Conservation (phyloP, 441 rosid genomes). For the Iberis amara region DNA sequence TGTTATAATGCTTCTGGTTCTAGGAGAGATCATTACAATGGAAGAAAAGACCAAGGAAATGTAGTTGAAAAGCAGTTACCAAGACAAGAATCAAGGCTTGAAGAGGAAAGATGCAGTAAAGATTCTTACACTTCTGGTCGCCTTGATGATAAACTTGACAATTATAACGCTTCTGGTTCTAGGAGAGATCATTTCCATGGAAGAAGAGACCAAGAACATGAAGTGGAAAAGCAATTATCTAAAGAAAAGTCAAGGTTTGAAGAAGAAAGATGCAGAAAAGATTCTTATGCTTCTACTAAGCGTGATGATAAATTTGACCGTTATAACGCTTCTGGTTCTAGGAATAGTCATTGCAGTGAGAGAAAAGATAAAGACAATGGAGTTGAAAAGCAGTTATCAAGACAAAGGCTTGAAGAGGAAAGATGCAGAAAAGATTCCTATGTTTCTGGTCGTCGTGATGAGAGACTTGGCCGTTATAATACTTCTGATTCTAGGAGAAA, state of each 20-base stretch:
- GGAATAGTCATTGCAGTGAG: constrained; percentile 12
- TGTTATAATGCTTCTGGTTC: constrained; percentile 3
- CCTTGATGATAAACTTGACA: constrained; percentile 26
- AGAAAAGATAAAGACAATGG: constrained; percentile 16
- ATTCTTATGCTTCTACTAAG: too few species aligned
- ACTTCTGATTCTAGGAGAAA: constrained; percentile 16
- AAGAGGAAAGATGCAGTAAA: constrained; percentile 26
- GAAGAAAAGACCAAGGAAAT: constrained; percentile 16
- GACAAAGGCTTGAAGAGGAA: constrained; percentile 24
- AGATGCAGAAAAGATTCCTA: constrained; percentile 25
- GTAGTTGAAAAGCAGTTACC: constrained; percentile 11
- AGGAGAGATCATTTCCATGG: constrained; percentile 14
- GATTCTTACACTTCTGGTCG: too few species aligned
- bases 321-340: constrained; percentile 2
- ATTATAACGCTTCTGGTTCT: constrained; percentile 4
- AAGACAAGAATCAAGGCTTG: constrained; percentile 24
- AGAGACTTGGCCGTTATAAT: constrained; percentile 19
- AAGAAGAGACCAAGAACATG: constrained; percentile 15
- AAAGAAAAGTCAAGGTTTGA: constrained; percentile 26
- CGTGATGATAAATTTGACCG: constrained; percentile 26
- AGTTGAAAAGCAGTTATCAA: constrained; percentile 11
- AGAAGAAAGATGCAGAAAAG: constrained; percentile 25
- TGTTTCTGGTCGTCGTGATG: constrained; percentile 25
- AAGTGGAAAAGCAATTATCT: constrained; percentile 11
- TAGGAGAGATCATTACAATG: constrained; percentile 14